Conservation (phyloP, 371 early-diverging fungal genomes). For the Apophysomyces elegans region DNA sequence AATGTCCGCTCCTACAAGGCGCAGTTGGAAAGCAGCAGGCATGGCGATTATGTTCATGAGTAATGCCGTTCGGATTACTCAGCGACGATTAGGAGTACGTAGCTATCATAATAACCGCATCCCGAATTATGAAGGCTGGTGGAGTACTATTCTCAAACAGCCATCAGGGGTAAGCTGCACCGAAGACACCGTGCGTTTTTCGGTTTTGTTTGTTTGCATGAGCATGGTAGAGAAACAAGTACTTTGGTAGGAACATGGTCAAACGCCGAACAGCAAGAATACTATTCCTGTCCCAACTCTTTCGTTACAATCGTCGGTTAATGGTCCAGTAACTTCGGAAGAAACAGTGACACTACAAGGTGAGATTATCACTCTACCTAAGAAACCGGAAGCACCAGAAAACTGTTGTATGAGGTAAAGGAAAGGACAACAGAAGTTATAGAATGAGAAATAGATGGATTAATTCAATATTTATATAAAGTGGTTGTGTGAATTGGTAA, state of each 20-base stretch:
- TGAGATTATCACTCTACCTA: slow-evolving; percentile 27
- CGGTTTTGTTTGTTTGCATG: too few species aligned
- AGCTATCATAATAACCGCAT: slow-evolving; percentile 3
- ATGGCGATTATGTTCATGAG: not conserved
- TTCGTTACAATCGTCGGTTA: not conserved
- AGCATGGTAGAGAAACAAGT: not conserved
- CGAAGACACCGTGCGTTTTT: not conserved
- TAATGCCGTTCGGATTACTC: not conserved
- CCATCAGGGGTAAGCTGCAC: slow-evolving; percentile 17
- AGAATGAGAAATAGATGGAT: not conserved
- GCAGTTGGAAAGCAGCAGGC: too few species aligned
- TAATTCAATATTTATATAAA: slow-evolving; percentile 6
- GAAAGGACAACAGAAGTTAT: not conserved
- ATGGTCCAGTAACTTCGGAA: not conserved
- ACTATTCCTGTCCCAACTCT: slow-evolving; percentile 14
- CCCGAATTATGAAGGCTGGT: slow-evolving; percentile 42
- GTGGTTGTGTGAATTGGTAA: slow-evolving; percentile 55
- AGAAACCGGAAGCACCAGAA: slow-evolving; percentile 39
- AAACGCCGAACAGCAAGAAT: not conserved
- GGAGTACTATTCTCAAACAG: slow-evolving; percentile 34
- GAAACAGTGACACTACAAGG: slow-evolving; percentile 33
- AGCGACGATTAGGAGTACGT: not conserved
- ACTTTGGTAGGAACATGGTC: slow-evolving; percentile 8
- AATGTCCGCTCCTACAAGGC: too few species aligned
- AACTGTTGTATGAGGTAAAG: slow-evolving; percentile 54